Evolutionary conservation across 768 basidiomycete genomes (phyloP), one percentile per base, ranked within the genome.

Genomic region (Trametes coccinea): DNA sequence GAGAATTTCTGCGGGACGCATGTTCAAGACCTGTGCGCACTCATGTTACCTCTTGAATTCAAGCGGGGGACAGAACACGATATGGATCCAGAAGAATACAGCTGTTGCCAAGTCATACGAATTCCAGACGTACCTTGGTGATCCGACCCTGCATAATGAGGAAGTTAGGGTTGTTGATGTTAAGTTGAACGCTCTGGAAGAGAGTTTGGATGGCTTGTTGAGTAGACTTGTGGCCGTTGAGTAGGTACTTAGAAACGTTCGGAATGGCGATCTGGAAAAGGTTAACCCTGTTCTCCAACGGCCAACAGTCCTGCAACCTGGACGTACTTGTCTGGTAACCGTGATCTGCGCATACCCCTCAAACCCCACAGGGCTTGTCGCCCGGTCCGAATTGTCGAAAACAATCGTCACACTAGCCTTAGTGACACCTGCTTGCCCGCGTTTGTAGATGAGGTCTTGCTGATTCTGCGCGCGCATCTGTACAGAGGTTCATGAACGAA

Each of bases 91-190:
- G 22, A 39, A 39, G 39, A 8, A 13, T 8, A 13, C 8, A 39
- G 39, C 39, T 39, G 39, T 39, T 39, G 39, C 8, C 39, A 8
- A 39, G 39, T 8, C 8, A 13, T 7, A 39, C 39, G n/a, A 5
- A 43, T 5, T 11, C 11, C 41, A 43, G 41, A 67, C 75, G 43
- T 34, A 91, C 95, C 79, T 98, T 99, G 10, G 97, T 99, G 72
- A 99, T 99, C 52, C 95, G 92, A 31, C 97, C 96, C 76, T 99
- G 97, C 96, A 98, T 98, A 73, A 98, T 98, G 60, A 99, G 82
- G 78, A 98, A 98, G 73, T 98, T 98, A 46, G 97, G 97, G 75
- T 98, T 98, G 77, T 98, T 99, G 82, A 99, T 98, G 72, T 98
- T 98, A 66, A 99, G 84, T 73, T 97, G 95, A 0, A 99, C 95